Conservation (phyloP, 768 basidiomycete genomes). For the Tulasnella sp. region DNA sequence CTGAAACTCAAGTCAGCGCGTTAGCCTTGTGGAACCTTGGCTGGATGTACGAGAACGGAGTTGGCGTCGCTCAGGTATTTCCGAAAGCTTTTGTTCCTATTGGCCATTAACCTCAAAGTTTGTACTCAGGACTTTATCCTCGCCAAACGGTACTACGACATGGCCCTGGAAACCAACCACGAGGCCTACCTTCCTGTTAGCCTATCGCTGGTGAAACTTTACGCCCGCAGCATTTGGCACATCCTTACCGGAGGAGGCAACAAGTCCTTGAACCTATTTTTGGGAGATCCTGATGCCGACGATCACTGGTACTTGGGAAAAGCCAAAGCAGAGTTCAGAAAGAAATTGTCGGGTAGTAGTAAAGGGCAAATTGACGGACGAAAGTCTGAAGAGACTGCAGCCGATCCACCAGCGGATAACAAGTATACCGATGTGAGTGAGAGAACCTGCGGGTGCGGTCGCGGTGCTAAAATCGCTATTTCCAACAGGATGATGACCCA, state of each 20-base stretch:
- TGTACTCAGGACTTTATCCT: constrained; percentile 80
- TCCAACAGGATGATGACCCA: constrained; percentile 34
- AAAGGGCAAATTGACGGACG: constrained; percentile 26
- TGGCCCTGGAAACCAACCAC: constrained; percentile 77
- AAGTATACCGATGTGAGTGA: constrained; percentile 76
- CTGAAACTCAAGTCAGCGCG: constrained; percentile 86
- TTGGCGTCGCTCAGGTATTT: constrained; percentile 80
- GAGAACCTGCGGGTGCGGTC: constrained; percentile 31
- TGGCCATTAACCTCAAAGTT: not conserved
- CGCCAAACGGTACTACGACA: constrained; percentile 93
- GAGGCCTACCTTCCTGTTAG: constrained; percentile 88
- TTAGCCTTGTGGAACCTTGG: constrained; percentile 98
- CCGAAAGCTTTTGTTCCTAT: not conserved
- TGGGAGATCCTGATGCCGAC: constrained; percentile 48
- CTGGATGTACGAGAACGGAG: constrained; percentile 98
- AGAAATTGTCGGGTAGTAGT: constrained; percentile 20
- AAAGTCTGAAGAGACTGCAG: constrained; percentile 30
- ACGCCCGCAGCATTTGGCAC: constrained; percentile 80
- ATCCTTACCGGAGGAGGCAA: constrained; percentile 62
- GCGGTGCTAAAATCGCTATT: not conserved
- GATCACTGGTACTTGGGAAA: constrained; percentile 80
- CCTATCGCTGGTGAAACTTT: constrained; percentile 76
- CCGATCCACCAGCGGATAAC: constrained; percentile 39
- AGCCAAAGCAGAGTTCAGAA: constrained; percentile 70
- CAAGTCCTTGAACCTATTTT: constrained; percentile 55